A percentile compares a stretch with the other conserved stretches of the same genome.
These are phyloP conservation scores for Boletellus sp. DNA, from an alignment of 768 basidiomycete genomes.

Conservation along the genomic window DNA sequence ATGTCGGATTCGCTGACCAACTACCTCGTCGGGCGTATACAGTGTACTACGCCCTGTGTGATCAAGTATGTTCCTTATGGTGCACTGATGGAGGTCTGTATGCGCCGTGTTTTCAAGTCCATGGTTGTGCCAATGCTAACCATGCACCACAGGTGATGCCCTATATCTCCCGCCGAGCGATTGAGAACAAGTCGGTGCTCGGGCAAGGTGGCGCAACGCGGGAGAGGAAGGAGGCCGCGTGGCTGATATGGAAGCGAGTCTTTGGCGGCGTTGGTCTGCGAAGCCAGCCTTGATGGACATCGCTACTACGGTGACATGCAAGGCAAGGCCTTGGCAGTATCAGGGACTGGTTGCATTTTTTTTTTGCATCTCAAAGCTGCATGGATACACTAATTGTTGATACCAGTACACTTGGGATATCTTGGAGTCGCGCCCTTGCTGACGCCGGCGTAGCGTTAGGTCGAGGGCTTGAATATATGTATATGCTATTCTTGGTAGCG, in stretches of 20 bases:
- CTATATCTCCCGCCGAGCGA: conserved; percentile 81
- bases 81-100: conserved; percentile 54
- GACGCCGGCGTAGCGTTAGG: too few species aligned
- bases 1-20: conserved; percentile 85
- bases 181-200: conserved; percentile 90
- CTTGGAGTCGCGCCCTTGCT: too few species aligned
- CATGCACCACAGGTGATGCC: conserved; percentile 67
- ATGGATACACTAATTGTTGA: background rate
- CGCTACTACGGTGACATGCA: too few species aligned
- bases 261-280: conserved; percentile 27
- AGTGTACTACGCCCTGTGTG: conserved; percentile 58
- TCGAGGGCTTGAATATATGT: too few species aligned
- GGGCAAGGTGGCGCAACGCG: conserved; percentile 61
- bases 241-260: conserved; percentile 29
- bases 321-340: too few species aligned
- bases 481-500: too few species aligned
- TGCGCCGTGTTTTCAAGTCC: background rate
- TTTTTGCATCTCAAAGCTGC: too few species aligned
- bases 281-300: background rate
- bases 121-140: background rate
- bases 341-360: too few species aligned
- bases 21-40: conserved; percentile 55
- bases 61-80: conserved; percentile 87
- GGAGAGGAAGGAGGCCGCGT: conserved; percentile 30
- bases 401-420: background rate